These are phyloP conservation scores for Heliosperma pusillum DNA, from an alignment of 148 eudicot genomes.

Conservation along the genomic window DNA sequence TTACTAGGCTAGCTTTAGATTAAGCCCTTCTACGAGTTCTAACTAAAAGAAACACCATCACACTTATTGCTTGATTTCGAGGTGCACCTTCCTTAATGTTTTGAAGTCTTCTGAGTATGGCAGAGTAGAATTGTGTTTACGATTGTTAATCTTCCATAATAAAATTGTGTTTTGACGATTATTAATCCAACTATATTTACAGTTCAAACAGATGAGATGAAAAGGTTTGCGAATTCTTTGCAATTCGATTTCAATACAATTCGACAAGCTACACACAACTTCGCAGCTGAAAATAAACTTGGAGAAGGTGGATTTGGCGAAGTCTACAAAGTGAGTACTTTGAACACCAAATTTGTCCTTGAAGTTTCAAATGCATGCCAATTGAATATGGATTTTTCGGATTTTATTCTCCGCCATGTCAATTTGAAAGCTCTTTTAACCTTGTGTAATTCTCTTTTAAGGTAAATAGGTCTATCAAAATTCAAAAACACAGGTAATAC, in stretches of 20 bases:
- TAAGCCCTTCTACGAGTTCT: too few species aligned
- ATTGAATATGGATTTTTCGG: not conserved
- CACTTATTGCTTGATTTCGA: not conserved
- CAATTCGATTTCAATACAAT: constrained; percentile 11
- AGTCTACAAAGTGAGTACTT: constrained; percentile 9
- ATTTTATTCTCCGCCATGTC: too few species aligned
- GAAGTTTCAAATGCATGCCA: not conserved
- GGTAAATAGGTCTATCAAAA: too few species aligned
- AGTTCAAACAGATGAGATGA: constrained; percentile 12
- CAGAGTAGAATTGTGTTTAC: not conserved
- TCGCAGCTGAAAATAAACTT: constrained; percentile 5
- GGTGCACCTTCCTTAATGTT: too few species aligned
- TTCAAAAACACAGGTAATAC: too few species aligned
- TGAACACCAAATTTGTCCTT: not conserved
- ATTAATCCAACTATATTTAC: not conserved
- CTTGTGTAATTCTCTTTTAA: too few species aligned
- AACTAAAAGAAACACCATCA: too few species aligned
- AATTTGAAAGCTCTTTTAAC: too few species aligned
- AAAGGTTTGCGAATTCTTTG: constrained; percentile 1
- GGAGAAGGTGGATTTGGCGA: constrained; percentile 18
- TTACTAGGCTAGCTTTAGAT: not conserved
- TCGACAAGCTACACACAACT: constrained; percentile 14
- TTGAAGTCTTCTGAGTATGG: too few species aligned
- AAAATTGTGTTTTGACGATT: not conserved
- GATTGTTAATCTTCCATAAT: too few species aligned